Evolutionary conservation across 2,329 filamentous ascomycete genomes (phyloP).

Genomic region (Pseudocercospora eumusae): DNA sequence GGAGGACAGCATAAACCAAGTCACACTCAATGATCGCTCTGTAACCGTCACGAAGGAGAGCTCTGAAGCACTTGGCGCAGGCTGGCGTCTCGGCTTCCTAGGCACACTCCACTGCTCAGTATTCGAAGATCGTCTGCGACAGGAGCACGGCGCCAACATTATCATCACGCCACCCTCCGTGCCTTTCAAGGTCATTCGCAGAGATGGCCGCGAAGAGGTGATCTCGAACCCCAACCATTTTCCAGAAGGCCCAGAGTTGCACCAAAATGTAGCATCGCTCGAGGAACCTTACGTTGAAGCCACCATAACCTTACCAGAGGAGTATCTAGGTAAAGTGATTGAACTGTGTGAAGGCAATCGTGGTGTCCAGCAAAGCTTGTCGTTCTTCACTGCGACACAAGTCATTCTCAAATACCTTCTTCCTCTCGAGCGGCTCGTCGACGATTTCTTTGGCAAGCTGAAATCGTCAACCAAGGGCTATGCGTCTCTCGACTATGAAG

Average conservation of each 20-base stretch:
- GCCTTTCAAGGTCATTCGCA: slow-evolving; percentile 81
- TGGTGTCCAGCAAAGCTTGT: slow-evolving; percentile 81
- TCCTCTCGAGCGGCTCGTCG: slow-evolving; percentile 84
- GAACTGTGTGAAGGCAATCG: slow-evolving; percentile 90
- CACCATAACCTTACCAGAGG: slow-evolving; percentile 88
- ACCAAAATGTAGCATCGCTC: slow-evolving; percentile 60
- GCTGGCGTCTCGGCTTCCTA: slow-evolving; percentile 90
- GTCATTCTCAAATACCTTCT: slow-evolving; percentile 93
- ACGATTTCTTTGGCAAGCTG: slow-evolving; percentile 95
- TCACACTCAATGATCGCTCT: slow-evolving; percentile 91
- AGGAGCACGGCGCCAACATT: slow-evolving; percentile 91
- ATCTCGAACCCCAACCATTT: slow-evolving; percentile 87
- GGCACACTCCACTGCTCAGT: slow-evolving; percentile 99
- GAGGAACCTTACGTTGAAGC: slow-evolving; percentile 76
- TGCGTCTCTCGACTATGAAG: slow-evolving; percentile 94
- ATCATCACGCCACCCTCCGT: slow-evolving; percentile 97
- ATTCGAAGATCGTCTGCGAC: slow-evolving; percentile 89
- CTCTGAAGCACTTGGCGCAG: slow-evolving; percentile 88
- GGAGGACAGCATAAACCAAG: slow-evolving; percentile 90
- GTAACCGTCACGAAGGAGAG: slow-evolving; percentile 93
- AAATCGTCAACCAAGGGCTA: slow-evolving; percentile 95
- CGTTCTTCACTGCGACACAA: slow-evolving; percentile 88
- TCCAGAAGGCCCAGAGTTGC: slow-evolving; percentile 67
- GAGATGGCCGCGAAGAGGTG: slow-evolving; percentile 73
- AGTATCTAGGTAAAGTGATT: slow-evolving; percentile 91